Conservation (phyloP, 2,329 filamentous ascomycete species). For the Trichoderma aggressivum region DNA sequence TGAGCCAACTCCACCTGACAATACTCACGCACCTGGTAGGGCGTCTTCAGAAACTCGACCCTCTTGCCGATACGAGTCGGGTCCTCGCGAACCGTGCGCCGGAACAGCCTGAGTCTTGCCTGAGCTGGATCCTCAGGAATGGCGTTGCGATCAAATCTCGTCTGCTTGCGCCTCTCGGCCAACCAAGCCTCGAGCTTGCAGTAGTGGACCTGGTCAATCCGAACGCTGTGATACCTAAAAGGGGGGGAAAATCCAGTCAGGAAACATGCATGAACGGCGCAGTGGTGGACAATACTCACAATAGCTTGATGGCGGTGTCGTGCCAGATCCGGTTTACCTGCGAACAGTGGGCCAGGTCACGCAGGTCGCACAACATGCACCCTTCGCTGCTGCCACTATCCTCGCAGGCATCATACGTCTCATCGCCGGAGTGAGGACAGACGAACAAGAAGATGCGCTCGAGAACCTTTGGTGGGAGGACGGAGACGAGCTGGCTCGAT, state of each 20-base stretch:
- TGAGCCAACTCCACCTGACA: slow-evolving; percentile 80
- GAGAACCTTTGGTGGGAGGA: slow-evolving; percentile 67
- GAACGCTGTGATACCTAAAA: slow-evolving; percentile 79
- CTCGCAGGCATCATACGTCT: slow-evolving; percentile 78
- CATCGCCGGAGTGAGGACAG: slow-evolving; percentile 77
- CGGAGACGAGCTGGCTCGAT: slow-evolving; percentile 44
- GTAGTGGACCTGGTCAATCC: slow-evolving; percentile 92
- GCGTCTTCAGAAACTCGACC: slow-evolving; percentile 79
- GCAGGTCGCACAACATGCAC: slow-evolving; percentile 91
- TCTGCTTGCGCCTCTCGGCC: slow-evolving; percentile 72
- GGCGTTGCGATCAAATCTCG: slow-evolving; percentile 70
- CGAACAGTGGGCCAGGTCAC: slow-evolving; percentile 78
- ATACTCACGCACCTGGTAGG: slow-evolving; percentile 92
- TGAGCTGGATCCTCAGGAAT: slow-evolving; percentile 77
- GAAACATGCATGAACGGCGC: background rate
- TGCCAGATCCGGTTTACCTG: slow-evolving; percentile 73
- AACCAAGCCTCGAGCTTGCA: slow-evolving; percentile 82
- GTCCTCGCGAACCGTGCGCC: slow-evolving; percentile 77
- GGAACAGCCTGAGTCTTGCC: slow-evolving; percentile 72
- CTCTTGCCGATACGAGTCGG: slow-evolving; percentile 62
- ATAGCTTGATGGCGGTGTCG: slow-evolving; percentile 44
- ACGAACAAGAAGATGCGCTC: slow-evolving; percentile 75
- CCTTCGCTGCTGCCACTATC: slow-evolving; percentile 71
- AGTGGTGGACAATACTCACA: slow-evolving; percentile 52
- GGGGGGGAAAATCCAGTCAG: background rate